Conservation (phyloP, 1,284 basidiomycete species). For the Vanrija pseudolonga region DNA sequence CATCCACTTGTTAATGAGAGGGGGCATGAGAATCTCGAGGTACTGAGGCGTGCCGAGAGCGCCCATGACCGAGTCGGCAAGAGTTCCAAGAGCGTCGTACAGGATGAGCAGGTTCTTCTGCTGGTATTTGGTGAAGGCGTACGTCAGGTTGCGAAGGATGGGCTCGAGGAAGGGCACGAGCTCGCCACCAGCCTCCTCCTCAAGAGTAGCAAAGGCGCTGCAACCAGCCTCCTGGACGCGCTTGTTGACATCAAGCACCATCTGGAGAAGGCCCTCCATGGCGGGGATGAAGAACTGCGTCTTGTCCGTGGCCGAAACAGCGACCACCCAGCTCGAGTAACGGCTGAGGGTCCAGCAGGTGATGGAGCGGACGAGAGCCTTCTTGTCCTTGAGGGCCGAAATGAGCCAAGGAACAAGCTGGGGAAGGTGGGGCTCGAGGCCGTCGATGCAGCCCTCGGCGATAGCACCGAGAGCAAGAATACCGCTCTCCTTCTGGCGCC, state of each 20-base stretch:
- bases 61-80: slow-evolving; percentile 91
- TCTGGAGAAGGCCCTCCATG: slow-evolving; percentile 93
- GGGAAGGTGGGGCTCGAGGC: slow-evolving; percentile 89
- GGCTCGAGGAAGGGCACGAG: slow-evolving; percentile 92
- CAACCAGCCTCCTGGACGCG: slow-evolving; percentile 99
- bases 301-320: slow-evolving; percentile 75
- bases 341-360: slow-evolving; percentile 99
- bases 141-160: slow-evolving; percentile 88
- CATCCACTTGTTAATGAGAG: slow-evolving; percentile 84
- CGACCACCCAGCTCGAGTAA: slow-evolving; percentile 91
- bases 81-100: slow-evolving; percentile 95
- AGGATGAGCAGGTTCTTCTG: slow-evolving; percentile 99
- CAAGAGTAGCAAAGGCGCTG: slow-evolving; percentile 95
- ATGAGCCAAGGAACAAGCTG: slow-evolving; percentile 90
- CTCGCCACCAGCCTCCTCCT: slow-evolving; percentile 90
- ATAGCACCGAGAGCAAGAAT: slow-evolving; percentile 96
- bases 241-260: slow-evolving; percentile 99
- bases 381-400: slow-evolving; percentile 82
- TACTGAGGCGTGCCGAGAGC: slow-evolving; percentile 81
- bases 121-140: slow-evolving; percentile 97
- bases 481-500: slow-evolving; percentile 92
- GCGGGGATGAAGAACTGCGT: slow-evolving; percentile 89
- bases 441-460: slow-evolving; percentile 97
- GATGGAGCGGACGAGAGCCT: slow-evolving; percentile 96
- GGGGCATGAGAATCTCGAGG: slow-evolving; percentile 94